phyloP scores from a whole-genome alignment of 805 yeast genomes.

The Deakozyma indianensis region DNA sequence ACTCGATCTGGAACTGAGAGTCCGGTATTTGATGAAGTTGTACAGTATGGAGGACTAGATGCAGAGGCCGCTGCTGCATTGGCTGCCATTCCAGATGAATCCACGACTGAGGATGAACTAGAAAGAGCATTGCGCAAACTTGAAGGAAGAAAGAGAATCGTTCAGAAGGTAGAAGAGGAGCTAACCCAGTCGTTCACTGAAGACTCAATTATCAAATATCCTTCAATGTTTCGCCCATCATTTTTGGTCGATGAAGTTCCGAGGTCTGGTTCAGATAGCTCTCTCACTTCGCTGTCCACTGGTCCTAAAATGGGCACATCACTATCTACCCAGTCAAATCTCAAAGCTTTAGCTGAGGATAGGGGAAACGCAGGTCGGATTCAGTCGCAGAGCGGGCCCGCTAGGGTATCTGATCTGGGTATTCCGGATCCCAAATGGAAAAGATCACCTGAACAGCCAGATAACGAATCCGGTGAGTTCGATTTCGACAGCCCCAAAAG shows the following conservation, averaged over 20 bases:
- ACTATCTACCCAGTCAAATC: background rate
- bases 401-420: background rate
- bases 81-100: slow-evolving; percentile 76
- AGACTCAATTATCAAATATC: background rate
- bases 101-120: slow-evolving; percentile 54
- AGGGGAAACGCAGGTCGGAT: background rate
- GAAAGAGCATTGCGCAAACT: slow-evolving; percentile 60
- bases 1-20: background rate
- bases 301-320: slow-evolving; percentile 1
- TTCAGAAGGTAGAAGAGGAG: slow-evolving; percentile 9
- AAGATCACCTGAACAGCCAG: background rate
- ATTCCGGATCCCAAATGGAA: background rate
- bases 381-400: background rate
- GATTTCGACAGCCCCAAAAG: background rate
- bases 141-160: slow-evolving; percentile 39
- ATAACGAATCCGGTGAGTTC: background rate
- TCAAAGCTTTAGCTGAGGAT: background rate
- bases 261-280: background rate
- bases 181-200: background rate
- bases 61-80: slow-evolving; percentile 56
- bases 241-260: slow-evolving; percentile 1
- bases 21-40: slow-evolving; percentile 13
- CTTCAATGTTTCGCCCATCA: background rate
- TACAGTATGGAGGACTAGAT: slow-evolving; percentile 28
- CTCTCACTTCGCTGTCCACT: background rate